Evolutionary conservation across 345 rosid species (phyloP).

Genomic region (Punica granatum): DNA sequence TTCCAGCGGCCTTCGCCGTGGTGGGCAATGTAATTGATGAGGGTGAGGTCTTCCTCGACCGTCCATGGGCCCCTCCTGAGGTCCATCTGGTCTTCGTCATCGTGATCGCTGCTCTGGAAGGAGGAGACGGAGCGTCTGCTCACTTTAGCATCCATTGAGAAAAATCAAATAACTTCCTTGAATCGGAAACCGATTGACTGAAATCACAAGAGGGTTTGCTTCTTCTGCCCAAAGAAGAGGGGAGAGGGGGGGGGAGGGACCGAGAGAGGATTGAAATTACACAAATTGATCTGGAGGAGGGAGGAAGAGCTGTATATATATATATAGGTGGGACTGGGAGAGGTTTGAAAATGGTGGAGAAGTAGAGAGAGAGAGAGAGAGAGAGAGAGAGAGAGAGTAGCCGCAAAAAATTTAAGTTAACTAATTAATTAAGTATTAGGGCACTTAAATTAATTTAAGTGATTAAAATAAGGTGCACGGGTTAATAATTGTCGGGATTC

Average conservation of each 20-base stretch:
- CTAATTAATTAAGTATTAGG: constrained; percentile 2
- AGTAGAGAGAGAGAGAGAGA: neutral
- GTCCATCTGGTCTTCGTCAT: constrained; percentile 49
- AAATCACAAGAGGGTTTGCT: neutral
- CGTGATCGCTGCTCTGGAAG: constrained; percentile 16
- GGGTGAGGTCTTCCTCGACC: constrained; percentile 77
- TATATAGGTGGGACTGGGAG: constrained; percentile 7
- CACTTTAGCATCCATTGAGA: constrained; percentile 10
- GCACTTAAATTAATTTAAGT: neutral
- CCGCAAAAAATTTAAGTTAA: constrained; percentile 11
- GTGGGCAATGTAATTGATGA: constrained; percentile 66
- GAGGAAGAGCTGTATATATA: neutral
- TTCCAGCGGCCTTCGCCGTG: constrained; percentile 99
- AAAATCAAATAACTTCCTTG: neutral
- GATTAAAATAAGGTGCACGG: too few species aligned
- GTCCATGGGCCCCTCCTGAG: constrained; percentile 95
- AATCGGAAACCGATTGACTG: too few species aligned
- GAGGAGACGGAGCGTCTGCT: constrained; percentile 11
- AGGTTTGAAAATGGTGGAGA: constrained; percentile 12
- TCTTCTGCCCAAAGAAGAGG: neutral
- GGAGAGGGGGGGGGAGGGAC: neutral
- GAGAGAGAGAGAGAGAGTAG: constrained; percentile 2
- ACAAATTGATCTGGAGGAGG: constrained; percentile 5
- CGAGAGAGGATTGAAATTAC: neutral
- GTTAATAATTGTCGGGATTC: neutral